Base-by-base conservation (phyloP, 345 rosid genomes). In the Camelina hispida region DNA sequence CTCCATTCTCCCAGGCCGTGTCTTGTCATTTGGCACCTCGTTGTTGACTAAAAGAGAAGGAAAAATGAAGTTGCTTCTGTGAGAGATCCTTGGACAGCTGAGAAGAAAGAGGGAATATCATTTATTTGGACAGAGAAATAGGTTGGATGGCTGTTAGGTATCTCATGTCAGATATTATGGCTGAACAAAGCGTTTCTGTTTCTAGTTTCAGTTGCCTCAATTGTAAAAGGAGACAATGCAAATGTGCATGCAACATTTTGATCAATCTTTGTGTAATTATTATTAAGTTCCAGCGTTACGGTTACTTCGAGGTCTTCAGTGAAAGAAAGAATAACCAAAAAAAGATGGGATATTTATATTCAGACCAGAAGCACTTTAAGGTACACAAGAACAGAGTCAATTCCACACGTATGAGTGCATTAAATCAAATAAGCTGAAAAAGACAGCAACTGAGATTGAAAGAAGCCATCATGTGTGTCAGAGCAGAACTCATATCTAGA, bases 401-500 rank as follows among this genome's bases (percentile, higher is more conserved):
- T 9, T 20, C 0, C 6, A 38, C 53, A 75, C 18, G 28, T 66
- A 34, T 55, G 48, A 48, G n/a, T 38, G 35, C 69, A 69, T 54
- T 13, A 55, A 10, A 53, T 32, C 40, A 55, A 69, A 48, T n/a
- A n/a, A n/a, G n/a, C n/a, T n/a, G n/a, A 32, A 5, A 63, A 22
- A 17, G 23, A 34, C 17, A 60, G 18, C n/a, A n/a, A n/a, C n/a
- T n/a, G n/a, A n/a, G n/a, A n/a, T n/a, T n/a, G n/a, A n/a, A n/a
- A n/a, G n/a, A n/a, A n/a, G n/a, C n/a, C n/a, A n/a, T n/a, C n/a
- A n/a, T n/a, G n/a, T n/a, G n/a, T n/a, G n/a, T n/a, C n/a, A n/a
- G n/a, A 52, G 79, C 81, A 46, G 70, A 75, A 65, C 68, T 46
- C 83, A 82, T 76, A 68, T 82, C 76, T 48, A 76, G 56, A n/a